A percentile compares a stretch with the other conserved stretches of the same genome.
phyloP scores from a whole-genome alignment of 2,329 filamentous ascomycete species.

The Hypoxylon sp. region DNA sequence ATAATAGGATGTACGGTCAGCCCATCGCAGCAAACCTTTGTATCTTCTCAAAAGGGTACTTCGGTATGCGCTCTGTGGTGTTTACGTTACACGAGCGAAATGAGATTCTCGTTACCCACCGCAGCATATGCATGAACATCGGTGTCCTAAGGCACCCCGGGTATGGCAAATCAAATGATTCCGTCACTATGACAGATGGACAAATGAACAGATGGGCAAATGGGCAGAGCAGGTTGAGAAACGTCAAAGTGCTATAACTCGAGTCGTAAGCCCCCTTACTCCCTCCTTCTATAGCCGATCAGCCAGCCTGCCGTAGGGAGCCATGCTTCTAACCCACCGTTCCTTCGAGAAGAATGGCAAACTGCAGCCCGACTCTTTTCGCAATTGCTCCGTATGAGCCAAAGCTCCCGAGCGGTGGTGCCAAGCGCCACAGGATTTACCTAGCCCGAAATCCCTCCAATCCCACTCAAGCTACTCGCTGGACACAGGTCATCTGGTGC shows the following conservation, averaged over 20 bases:
- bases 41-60: conserved; percentile 40
- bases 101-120: conserved; percentile 26
- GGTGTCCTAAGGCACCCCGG: conserved; percentile 2
- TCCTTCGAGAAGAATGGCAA: conserved; percentile 6
- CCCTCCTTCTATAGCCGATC: conserved; percentile 19
- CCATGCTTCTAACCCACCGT: conserved; percentile 15
- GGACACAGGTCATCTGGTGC: conserved; percentile 39
- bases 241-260: conserved; percentile 24
- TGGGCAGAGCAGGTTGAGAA: conserved; percentile 12
- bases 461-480: conserved; percentile 24
- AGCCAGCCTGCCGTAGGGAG: conserved; percentile 22
- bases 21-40: conserved; percentile 24
- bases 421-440: conserved; percentile 40
- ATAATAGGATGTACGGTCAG: conserved; percentile 2
- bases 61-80: conserved; percentile 16
- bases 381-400: conserved; percentile 34
- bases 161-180: conserved; percentile 21
- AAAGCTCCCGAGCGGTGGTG: conserved; percentile 30
- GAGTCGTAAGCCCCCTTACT: conserved; percentile 18
- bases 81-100: conserved; percentile 25
- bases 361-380: conserved; percentile 28
- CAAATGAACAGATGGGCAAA: too few relatives aligned
- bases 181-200: background rate
- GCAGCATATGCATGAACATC: conserved; percentile 37
- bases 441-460: conserved; percentile 34